Base-by-base conservation (phyloP, 169 alveolate species). In the Plasmodium gaboni region DNA sequence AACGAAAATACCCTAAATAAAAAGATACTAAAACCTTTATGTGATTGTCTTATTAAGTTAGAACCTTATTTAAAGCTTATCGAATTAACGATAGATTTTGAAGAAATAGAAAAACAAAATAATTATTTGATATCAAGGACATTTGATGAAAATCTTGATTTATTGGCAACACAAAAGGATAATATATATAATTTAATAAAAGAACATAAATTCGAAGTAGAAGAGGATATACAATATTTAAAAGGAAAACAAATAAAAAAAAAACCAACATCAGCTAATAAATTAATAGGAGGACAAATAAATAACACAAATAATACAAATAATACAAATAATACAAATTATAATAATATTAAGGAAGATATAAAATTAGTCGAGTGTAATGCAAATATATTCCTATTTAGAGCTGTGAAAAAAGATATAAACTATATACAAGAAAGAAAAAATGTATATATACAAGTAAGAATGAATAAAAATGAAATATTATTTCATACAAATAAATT, bases 71-170 rank as follows among this genome's bases (percentile, higher is more conserved):
- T 96, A 61, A 94, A 96, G 59, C 93, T 98, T 88, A 96, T 97
- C 50, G 99, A 97, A 83, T 92, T 96, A 85, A 96, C 99, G 2
- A 94, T 98, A 12, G 99, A 97, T 87, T 93, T 97, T 44, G 96
- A 95, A 59, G 98, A 96, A 69, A 98, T 98, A 12, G 96, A 94
- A 71, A 92, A 92, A 46, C 46, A 38, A 5, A 95, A 98, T 48
- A 96, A 94, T 55, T 97, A 94, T 88, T 93, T 97, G 57, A 93
- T 97, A 32, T 93, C 94, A 60, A 93, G 98, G 0, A 89, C 93
- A 38, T 97, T 97, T 73, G 97, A 96, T 57, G 95, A 93, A 2
- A 91, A 87, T 5, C 87, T 97, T 24, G 87, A 70, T 46, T 61
- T 24, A 13, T 42, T 86, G 28, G 86, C 92, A 8, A 86, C 51